Percentiles rank a stretch among this genome's conserved stretches.
These are phyloP conservation scores for Boechera divaricarpa DNA, from an alignment of 345 rosid species.

Conservation along the genomic window DNA sequence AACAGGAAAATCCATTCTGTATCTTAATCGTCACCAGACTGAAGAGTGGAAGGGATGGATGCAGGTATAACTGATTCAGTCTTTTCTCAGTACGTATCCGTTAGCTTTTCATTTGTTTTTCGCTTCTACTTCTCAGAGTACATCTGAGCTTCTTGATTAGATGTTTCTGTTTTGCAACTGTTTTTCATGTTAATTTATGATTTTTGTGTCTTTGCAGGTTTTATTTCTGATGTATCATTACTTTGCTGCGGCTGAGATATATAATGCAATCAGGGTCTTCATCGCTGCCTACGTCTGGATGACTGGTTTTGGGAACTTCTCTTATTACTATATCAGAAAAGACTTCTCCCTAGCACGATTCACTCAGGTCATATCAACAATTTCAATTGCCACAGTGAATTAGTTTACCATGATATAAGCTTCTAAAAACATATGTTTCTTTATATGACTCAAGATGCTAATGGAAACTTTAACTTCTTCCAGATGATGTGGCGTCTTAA, in stretches of 20 bases:
- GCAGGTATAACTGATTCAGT: constrained; percentile 74
- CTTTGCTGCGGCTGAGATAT: constrained; percentile 93
- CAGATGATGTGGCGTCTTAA: constrained; percentile 99
- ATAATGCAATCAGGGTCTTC: constrained; percentile 92
- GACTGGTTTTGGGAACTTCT: constrained; percentile 99
- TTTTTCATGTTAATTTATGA: constrained; percentile 22
- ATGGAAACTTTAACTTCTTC: constrained; percentile 43
- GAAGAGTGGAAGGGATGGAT: constrained; percentile 99
- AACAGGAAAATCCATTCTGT: constrained; percentile 77
- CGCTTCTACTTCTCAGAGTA: background rate
- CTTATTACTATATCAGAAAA: constrained; percentile 91
- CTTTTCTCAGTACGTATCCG: background rate
- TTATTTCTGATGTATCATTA: constrained; percentile 95
- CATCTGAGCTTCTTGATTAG: constrained; percentile 13
- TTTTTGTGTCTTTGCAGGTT: constrained; percentile 58
- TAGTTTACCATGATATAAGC: constrained; percentile 28
- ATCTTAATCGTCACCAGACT: constrained; percentile 93
- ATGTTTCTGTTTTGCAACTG: constrained; percentile 1
- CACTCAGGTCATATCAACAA: constrained; percentile 69
- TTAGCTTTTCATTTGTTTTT: constrained; percentile 3
- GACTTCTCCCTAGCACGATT: constrained; percentile 95
- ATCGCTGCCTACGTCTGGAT: constrained; percentile 99
- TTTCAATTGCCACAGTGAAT: constrained; percentile 10
- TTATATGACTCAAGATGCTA: constrained; percentile 23
- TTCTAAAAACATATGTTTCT: constrained; percentile 14